Percentiles rank a stretch among this genome's conserved stretches.
phyloP scores from a whole-genome alignment of 345 rosid genomes.

The Draba incana region DNA sequence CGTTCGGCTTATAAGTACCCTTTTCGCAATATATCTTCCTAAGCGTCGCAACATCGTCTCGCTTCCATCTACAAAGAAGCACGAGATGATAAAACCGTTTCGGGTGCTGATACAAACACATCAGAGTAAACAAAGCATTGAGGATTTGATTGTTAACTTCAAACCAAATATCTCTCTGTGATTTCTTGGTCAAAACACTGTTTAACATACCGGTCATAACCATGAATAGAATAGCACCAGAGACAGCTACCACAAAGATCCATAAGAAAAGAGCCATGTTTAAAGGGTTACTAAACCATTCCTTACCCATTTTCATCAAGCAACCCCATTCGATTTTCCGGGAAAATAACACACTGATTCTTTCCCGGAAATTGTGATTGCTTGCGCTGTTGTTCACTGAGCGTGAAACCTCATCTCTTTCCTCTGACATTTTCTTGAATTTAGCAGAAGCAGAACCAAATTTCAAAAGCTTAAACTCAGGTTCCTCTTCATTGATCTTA shows the following conservation, averaged over 20 bases:
- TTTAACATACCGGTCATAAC: slow-evolving; percentile 98
- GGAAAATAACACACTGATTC: slow-evolving; percentile 52
- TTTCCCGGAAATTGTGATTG: slow-evolving; percentile 50
- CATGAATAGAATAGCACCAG: slow-evolving; percentile 86
- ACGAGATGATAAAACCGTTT: slow-evolving; percentile 79
- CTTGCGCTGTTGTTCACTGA: slow-evolving; percentile 52
- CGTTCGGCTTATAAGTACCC: slow-evolving; percentile 84
- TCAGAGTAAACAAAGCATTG: slow-evolving; percentile 84
- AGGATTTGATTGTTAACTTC: slow-evolving; percentile 96
- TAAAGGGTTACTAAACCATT: slow-evolving; percentile 78
- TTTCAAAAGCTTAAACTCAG: slow-evolving; percentile 48
- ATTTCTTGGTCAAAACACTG: slow-evolving; percentile 55
- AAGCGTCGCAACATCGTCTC: slow-evolving; percentile 61
- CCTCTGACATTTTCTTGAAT: slow-evolving; percentile 61
- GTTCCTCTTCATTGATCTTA: slow-evolving; percentile 45
- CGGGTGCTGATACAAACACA: slow-evolving; percentile 93
- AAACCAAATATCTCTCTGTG: slow-evolving; percentile 83
- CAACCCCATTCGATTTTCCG: slow-evolving; percentile 67
- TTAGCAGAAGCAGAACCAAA: slow-evolving; percentile 65
- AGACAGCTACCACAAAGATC: slow-evolving; percentile 74
- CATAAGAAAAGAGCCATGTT: slow-evolving; percentile 83
- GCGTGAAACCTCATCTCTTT: slow-evolving; percentile 66
- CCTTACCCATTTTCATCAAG: slow-evolving; percentile 53
- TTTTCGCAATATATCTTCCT: slow-evolving; percentile 79
- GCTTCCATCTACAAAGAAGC: slow-evolving; percentile 81